Conservation (phyloP, 2,329 filamentous ascomycete species). For the Monosporascus sp. region DNA sequence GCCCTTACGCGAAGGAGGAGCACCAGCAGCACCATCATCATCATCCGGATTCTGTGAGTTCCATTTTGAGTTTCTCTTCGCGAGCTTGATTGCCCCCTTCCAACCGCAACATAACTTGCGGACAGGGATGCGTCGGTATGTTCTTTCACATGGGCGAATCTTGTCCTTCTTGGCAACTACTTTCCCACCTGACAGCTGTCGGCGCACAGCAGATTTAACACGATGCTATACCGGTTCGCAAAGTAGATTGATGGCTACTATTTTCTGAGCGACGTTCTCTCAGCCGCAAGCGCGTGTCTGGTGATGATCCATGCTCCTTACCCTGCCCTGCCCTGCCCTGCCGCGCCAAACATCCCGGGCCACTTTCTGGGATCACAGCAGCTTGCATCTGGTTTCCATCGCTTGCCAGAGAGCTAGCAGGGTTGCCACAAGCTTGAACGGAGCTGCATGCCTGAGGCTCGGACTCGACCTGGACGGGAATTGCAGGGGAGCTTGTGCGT, state of each 20-base stretch:
- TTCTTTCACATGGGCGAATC: too few relatives aligned
- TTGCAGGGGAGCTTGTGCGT: conserved; percentile 44
- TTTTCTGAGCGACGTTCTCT: not conserved
- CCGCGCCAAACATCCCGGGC: conserved; percentile 4
- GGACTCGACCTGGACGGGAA: conserved; percentile 35
- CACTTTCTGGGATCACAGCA: conserved; percentile 14
- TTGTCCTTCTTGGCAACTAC: too few relatives aligned
- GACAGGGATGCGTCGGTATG: not conserved
- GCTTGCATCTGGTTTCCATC: conserved; percentile 23
- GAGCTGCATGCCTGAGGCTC: conserved; percentile 19
- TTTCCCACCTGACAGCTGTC: too few relatives aligned
- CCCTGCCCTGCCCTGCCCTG: not conserved
- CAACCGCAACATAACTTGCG: not conserved
- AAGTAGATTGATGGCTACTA: too few relatives aligned
- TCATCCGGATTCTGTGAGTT: conserved; percentile 37
- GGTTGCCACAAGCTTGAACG: conserved; percentile 38
- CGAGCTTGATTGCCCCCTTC: not conserved
- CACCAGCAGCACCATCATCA: conserved; percentile 26
- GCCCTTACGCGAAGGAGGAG: conserved; percentile 39
- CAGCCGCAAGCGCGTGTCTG: conserved; percentile 8
- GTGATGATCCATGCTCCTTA: conserved; percentile 1
- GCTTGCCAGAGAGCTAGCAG: conserved; percentile 36
- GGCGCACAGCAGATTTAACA: too few relatives aligned
- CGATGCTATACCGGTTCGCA: not conserved
- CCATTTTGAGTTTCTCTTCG: conserved; percentile 14